Conservation (phyloP, 495 filamentous ascomycete species). For the Penicillium chermesinum region DNA sequence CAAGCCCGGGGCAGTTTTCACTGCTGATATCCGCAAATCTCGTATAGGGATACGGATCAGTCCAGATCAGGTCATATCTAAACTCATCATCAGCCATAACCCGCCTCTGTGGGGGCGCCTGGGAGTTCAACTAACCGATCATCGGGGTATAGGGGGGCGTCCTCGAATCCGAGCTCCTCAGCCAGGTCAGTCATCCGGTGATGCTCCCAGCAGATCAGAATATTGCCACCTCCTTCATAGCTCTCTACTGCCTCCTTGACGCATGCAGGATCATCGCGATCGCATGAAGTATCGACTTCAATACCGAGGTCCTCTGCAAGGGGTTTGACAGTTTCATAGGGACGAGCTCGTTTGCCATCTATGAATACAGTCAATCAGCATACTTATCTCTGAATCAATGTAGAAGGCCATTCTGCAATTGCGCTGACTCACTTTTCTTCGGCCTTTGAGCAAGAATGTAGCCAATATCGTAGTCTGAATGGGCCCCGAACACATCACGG, state of each 20-base stretch:
- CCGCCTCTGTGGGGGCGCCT: too few species aligned
- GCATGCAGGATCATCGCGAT: conserved; percentile 39
- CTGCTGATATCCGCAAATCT: conserved; percentile 27
- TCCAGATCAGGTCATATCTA: conserved; percentile 43
- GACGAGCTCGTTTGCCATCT: conserved; percentile 43
- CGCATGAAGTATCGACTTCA: conserved; percentile 40
- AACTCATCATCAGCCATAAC: neutral
- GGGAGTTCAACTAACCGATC: conserved; percentile 15
- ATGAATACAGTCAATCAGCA: neutral
- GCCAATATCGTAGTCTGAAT: conserved; percentile 44
- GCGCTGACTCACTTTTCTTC: conserved; percentile 31
- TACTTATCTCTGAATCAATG: too few species aligned
- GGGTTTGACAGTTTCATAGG: conserved; percentile 45
- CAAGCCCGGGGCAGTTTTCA: conserved; percentile 32
- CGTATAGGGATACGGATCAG: conserved; percentile 31
- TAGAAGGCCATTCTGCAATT: too few species aligned
- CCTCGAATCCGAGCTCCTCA: conserved; percentile 32
- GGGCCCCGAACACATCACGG: conserved; percentile 35
- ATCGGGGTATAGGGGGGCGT: conserved; percentile 25
- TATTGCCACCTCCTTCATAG: conserved; percentile 43
- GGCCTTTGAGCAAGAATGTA: conserved; percentile 46
- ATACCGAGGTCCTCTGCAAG: conserved; percentile 44
- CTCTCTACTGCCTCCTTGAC: conserved; percentile 36
- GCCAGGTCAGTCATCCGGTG: conserved; percentile 36
- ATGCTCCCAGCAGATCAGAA: conserved; percentile 53